Conservation (phyloP, 2,329 filamentous ascomycete species). For the Trichoderma sp. region DNA sequence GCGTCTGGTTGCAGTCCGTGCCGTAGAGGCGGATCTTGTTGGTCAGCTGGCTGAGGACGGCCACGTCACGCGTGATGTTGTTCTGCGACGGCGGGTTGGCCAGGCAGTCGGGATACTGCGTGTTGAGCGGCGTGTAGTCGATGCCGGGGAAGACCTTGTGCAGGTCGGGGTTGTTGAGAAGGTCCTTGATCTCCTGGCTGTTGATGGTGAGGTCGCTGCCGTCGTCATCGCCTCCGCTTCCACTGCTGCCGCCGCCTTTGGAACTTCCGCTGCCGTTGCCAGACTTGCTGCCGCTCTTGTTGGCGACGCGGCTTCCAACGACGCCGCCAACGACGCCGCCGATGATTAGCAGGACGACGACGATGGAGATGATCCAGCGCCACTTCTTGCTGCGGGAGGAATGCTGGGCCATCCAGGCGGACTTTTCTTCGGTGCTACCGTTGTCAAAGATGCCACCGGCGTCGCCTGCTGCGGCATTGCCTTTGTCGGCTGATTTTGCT, state of each 20-base stretch:
- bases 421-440: constrained; percentile 27
- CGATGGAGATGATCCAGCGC: constrained; percentile 67
- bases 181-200: constrained; percentile 74
- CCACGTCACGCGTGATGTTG: constrained; percentile 89
- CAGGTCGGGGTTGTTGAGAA: constrained; percentile 78
- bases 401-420: constrained; percentile 38
- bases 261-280: constrained; percentile 28
- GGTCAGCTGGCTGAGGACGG: constrained; percentile 85
- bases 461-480: constrained; percentile 23
- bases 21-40: constrained; percentile 88
- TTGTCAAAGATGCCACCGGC: constrained; percentile 27
- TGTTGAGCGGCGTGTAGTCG: constrained; percentile 90
- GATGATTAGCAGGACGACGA: constrained; percentile 66
- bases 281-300: constrained; percentile 46
- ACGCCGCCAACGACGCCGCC: constrained; percentile 74
- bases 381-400: constrained; percentile 63
- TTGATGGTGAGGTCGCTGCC: constrained; percentile 71
- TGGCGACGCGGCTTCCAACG: constrained; percentile 70
- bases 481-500: constrained; percentile 8
- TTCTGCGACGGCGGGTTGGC: constrained; percentile 82
- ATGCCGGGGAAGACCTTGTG: constrained; percentile 95
- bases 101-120: constrained; percentile 84
- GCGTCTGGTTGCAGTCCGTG: constrained; percentile 95
- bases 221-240: constrained; percentile 57
- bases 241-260: constrained; percentile 29